Evolutionary conservation across 2,329 filamentous ascomycete species (phyloP), one percentile per base, ranked within the genome.

Genomic region (Alternaria sp.): DNA sequence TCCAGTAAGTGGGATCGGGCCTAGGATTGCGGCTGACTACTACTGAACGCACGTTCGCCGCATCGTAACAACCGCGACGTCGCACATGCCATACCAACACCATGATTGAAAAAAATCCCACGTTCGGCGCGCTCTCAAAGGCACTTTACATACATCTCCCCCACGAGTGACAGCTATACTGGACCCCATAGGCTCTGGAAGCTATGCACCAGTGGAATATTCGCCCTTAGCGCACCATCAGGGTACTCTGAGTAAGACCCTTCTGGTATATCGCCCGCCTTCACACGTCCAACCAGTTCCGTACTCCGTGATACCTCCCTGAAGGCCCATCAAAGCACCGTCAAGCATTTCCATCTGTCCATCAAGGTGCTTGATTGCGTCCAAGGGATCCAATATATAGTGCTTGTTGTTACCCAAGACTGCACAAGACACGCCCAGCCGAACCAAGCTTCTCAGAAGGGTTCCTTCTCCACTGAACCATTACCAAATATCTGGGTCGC

Each of bases 391-490:
- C 49, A 49, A n/a, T 63, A 63, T 60, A 63, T 63, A 63, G 49
- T 63, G 56, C 56, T 37, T 33, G 49, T 49, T 28, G 23, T 37
- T 49, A 43, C 56, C 56, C 50, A 60, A 60, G 50, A 55, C 28
- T 30, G 33, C 15, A 60, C 55, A 63, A 60, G 47, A 54, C 33
- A 55, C 47, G 37, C 11, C n/a, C 33, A 21, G 60, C 60, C 56
- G 18, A 49, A 41, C 50, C 56, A 49, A 60, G 60, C 60, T 46
- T 60, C 53, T 47, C 21, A 26, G 20, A 50, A 60, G 33, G 12
- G 12, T 44, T 28, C n/a, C 21, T 44, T 26, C 37, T 70, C 28
- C 30, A 23, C 49, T 73, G 57, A 65, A 71, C 69, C 45, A 61
- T 23, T 50, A 50, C 45, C 44, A 50, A 33, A 25, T 11, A 10